These are phyloP conservation scores for Colletotrichum euphorbiae DNA, from an alignment of 2,329 filamentous ascomycete genomes.

Conservation along the genomic window DNA sequence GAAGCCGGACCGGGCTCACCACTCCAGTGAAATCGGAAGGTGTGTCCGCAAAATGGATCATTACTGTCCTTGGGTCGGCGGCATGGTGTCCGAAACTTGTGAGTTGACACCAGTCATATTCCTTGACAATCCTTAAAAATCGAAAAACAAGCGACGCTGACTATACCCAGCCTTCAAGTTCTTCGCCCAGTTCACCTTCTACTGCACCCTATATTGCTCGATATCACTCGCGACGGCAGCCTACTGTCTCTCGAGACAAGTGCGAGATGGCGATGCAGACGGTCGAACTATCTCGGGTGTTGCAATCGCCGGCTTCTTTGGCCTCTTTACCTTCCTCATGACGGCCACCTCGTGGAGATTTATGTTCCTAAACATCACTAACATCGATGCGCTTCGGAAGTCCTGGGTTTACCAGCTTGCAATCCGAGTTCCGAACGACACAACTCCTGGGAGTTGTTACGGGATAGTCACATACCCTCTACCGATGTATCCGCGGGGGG, in stretches of 20 bases:
- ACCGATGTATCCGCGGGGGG: conserved; percentile 43
- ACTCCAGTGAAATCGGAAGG: conserved; percentile 83
- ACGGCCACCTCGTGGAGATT: conserved; percentile 77
- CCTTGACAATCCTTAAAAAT: conserved; percentile 38
- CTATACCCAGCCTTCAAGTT: conserved; percentile 79
- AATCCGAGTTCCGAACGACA: conserved; percentile 71
- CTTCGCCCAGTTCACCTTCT: conserved; percentile 88
- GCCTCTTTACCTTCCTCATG: conserved; percentile 86
- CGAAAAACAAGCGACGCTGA: conserved; percentile 10
- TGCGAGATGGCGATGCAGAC: conserved; percentile 59
- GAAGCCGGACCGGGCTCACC: conserved; percentile 90
- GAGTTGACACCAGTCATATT: conserved; percentile 44
- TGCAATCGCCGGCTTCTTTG: conserved; percentile 77
- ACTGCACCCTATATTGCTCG: conserved; percentile 75
- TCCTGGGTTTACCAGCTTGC: conserved; percentile 78
- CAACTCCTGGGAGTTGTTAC: conserved; percentile 56
- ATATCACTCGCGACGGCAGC: conserved; percentile 73
- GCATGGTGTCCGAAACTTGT: conserved; percentile 86
- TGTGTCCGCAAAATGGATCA: conserved; percentile 95
- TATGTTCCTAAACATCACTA: conserved; percentile 80
- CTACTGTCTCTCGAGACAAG: conserved; percentile 70
- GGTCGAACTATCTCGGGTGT: conserved; percentile 75
- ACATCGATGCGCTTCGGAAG: conserved; percentile 80
- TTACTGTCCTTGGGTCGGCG: conserved; percentile 97
- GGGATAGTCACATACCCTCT: conserved; percentile 71